These are phyloP conservation scores for Verticillium isaacii DNA, from an alignment of 2,329 filamentous ascomycete genomes.

Conservation along the genomic window DNA sequence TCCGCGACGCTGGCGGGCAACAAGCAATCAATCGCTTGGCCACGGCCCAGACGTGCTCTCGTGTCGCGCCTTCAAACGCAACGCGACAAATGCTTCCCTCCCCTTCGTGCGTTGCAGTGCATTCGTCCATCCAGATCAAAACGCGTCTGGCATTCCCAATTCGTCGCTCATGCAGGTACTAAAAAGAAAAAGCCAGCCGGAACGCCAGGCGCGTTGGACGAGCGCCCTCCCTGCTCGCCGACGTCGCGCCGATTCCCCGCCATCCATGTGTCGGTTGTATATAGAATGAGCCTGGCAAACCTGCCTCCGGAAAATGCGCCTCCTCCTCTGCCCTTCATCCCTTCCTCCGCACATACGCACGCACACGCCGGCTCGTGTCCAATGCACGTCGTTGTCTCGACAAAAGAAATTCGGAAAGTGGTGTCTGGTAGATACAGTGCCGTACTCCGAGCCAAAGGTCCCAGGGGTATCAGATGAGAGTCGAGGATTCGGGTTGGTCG, in stretches of 20 bases:
- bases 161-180: constrained; percentile 14
- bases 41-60: not conserved
- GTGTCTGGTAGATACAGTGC: not conserved
- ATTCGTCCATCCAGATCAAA: not conserved
- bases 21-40: not conserved
- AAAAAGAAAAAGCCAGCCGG: constrained; percentile 6
- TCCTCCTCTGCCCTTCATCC: not conserved
- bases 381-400: not conserved
- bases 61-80: not conserved
- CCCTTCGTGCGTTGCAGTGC: not conserved
- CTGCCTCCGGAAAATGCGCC: not conserved
- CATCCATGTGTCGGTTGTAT: constrained; percentile 1
- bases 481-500: not conserved
- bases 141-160: constrained; percentile 8
- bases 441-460: not conserved
- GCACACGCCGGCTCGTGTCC: not conserved
- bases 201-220: constrained; percentile 8
- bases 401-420: not conserved
- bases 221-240: constrained; percentile 5
- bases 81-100: not conserved
- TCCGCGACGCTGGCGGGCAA: not conserved
- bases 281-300: not conserved
- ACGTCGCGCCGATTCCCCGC: constrained; percentile 1
- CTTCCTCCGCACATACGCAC: not conserved
- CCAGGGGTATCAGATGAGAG: not conserved